phyloP scores from a whole-genome alignment of 1,284 basidiomycete genomes.

The Leccinum fuscescens region DNA sequence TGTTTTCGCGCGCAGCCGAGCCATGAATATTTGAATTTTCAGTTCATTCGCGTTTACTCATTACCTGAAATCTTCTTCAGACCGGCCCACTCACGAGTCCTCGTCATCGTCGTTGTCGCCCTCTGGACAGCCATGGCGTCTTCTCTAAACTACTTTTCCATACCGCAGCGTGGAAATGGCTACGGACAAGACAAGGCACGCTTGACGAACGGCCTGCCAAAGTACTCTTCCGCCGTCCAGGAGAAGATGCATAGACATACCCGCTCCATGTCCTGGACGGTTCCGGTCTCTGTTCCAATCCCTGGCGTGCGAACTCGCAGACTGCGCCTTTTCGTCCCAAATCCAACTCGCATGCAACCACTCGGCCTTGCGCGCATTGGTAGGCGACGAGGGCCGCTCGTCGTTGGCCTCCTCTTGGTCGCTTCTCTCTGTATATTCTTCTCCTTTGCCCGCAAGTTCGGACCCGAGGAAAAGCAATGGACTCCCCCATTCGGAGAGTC shows the following conservation, averaged over 20 bases:
- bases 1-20: constrained; percentile 23
- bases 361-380: constrained; percentile 58
- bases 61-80: constrained; percentile 13
- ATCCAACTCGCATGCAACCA: constrained; percentile 61
- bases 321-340: constrained; percentile 57
- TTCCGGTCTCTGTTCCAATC: constrained; percentile 57
- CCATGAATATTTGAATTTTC: constrained; percentile 17
- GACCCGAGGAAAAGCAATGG: constrained; percentile 62
- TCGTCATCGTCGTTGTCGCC: constrained; percentile 10
- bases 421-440: constrained; percentile 52
- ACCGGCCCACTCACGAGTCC: constrained; percentile 11
- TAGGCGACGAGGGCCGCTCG: constrained; percentile 50
- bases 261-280: constrained; percentile 52
- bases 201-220: constrained; percentile 51
- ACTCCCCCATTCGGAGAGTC: constrained; percentile 68
- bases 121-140: constrained; percentile 27
- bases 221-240: constrained; percentile 59
- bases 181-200: constrained; percentile 43
- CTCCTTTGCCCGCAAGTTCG: constrained; percentile 58
- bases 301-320: constrained; percentile 54
- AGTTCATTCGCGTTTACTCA: not conserved
- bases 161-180: constrained; percentile 44
- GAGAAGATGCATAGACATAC: constrained; percentile 63
- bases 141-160: constrained; percentile 46
- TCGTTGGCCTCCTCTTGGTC: constrained; percentile 50